Percentiles rank a stretch among this genome's conserved stretches.
These are phyloP conservation scores for Cunninghamia lanceolata DNA, from an alignment of 75 land plant species.

Conservation along the genomic window DNA sequence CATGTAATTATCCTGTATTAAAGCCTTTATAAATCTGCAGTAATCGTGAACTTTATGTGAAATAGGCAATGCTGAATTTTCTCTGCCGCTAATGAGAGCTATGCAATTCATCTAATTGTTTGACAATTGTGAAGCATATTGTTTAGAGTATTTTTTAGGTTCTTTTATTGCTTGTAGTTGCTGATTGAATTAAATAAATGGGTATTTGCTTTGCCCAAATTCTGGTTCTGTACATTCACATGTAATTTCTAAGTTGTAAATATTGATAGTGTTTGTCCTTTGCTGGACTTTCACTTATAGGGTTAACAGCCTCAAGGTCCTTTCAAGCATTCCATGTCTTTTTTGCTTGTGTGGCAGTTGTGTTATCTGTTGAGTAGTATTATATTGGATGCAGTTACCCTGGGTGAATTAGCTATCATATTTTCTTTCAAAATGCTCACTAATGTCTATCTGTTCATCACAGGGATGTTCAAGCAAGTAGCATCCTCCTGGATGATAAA, in stretches of 20 bases:
- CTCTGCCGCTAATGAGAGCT: background rate
- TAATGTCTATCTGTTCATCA: conserved; percentile 1
- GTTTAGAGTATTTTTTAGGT: background rate
- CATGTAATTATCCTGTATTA: background rate
- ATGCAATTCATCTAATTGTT: background rate
- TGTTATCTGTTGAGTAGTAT: background rate
- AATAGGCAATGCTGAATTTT: background rate
- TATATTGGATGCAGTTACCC: background rate
- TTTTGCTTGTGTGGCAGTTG: background rate
- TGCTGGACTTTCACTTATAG: background rate
- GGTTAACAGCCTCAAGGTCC: background rate
- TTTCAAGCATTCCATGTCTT: background rate
- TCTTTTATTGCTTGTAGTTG: background rate
- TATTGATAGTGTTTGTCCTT: background rate
- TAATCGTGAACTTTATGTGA: background rate
- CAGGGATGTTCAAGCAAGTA: conserved; percentile 96
- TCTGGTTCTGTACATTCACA: background rate
- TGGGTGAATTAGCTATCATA: background rate
- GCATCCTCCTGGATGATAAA: conserved; percentile 94
- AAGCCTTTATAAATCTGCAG: background rate
- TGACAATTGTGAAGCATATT: background rate
- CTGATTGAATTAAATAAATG: background rate
- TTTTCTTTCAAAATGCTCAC: background rate
- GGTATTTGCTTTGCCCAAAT: background rate
- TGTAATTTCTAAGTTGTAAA: background rate